Base-by-base conservation (phyloP, 768 basidiomycete species). In the Boletus eberwhitei region DNA sequence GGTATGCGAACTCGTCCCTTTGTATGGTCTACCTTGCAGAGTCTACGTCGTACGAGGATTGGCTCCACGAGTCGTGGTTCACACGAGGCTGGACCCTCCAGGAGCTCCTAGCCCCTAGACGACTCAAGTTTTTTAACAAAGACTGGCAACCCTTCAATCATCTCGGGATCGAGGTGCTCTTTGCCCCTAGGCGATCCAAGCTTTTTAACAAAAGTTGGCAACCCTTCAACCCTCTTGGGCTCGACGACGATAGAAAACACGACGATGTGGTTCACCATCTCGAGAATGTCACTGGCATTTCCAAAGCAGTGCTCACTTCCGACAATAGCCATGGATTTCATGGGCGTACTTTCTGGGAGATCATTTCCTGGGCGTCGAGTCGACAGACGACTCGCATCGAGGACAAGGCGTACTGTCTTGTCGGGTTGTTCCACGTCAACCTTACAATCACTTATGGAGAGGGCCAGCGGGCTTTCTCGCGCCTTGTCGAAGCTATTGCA, bases 391-490 rank as follows among this genome's bases (percentile, higher is more conserved):
- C 57, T 24, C 54, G 47, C n/a, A 22, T 48, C 9, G 64, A 69
- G 17, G 67, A 68, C 22, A 50, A 26, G 11, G 62, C 64, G 2
- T 68, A 66, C 45, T 62, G 49, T 31, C 54, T 68, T 14, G 22
- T 64, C 13, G 62, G 62, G 2, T 12, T 68, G 5, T 60, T 68
- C 13, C 36, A 36, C 8, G 43, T 66, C 19, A 53, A 39, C 29
- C 24, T 68, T 16, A 35, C 54, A 5, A 57, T 68, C 32, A 21
- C 53, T 2, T 68, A 68, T 34, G 66, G 67, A 17, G 62, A 59
- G n/a, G 66, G 62, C 0, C 19, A 50, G 29, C 52, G 46, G 22
- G 67, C 66, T 2, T 65, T 68, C 31, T 31, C 43, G 12, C 48
- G 66, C 21, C 49, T 67, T 13, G 22, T 60, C 7, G 54, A 53